phyloP scores from a whole-genome alignment of 2,329 filamentous ascomycete species.

The Exophiala lecanii-corni region DNA sequence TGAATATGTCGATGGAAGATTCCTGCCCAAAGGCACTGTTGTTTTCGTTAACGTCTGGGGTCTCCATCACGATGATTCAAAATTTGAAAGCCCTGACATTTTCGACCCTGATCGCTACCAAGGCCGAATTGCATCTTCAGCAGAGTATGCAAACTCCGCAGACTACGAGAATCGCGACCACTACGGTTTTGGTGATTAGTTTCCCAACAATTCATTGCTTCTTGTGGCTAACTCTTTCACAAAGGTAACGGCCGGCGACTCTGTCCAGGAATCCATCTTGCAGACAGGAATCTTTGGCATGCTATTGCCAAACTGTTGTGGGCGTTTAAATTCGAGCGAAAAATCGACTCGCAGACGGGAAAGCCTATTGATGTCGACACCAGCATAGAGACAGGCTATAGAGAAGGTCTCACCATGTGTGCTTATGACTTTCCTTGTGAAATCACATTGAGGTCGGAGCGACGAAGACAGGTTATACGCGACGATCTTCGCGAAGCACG shows the following conservation, averaged over 20 bases:
- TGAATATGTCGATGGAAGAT: slow-evolving; percentile 44
- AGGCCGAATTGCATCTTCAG: slow-evolving; percentile 25
- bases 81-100: slow-evolving; percentile 35
- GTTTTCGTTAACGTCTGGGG: slow-evolving; percentile 43
- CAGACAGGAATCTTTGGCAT: slow-evolving; percentile 46
- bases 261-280: slow-evolving; percentile 47
- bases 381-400: slow-evolving; percentile 13
- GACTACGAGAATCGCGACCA: slow-evolving; percentile 35
- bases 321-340: slow-evolving; percentile 33
- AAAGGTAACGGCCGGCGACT: slow-evolving; percentile 44
- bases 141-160: slow-evolving; percentile 33
- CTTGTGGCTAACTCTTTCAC: too few relatives aligned
- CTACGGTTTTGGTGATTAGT: slow-evolving; percentile 21
- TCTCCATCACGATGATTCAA: slow-evolving; percentile 40
- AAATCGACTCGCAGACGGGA: slow-evolving; percentile 6
- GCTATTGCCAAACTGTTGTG: slow-evolving; percentile 50
- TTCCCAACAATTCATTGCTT: too few relatives aligned
- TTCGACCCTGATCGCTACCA: slow-evolving; percentile 40
- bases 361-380: slow-evolving; percentile 18
- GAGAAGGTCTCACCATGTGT: slow-evolving; percentile 11
- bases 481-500: neutral
- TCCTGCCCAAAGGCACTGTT: slow-evolving; percentile 43
- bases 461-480: neutral
- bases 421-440: slow-evolving; percentile 7
- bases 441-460: slow-evolving; percentile 6